These are phyloP conservation scores for Durusdinium trenchii DNA, from an alignment of 73 alveolate genomes.

Conservation along the genomic window DNA sequence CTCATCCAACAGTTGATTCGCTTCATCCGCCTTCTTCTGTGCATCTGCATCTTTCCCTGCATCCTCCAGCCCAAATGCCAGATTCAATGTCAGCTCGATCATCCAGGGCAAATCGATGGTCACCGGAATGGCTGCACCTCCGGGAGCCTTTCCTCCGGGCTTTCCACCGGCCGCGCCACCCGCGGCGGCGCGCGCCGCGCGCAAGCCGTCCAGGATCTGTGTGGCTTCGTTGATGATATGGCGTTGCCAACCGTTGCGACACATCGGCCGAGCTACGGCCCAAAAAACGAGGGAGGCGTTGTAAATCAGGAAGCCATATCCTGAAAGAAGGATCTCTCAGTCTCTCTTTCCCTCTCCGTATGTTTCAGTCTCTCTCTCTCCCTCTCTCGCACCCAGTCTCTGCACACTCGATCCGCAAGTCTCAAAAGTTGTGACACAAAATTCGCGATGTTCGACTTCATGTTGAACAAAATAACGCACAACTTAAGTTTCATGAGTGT, in stretches of 20 bases:
- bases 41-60: conserved; percentile 95
- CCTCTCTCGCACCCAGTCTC: too few relatives aligned
- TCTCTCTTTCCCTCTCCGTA: too few relatives aligned
- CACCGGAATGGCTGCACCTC: conserved; percentile 65
- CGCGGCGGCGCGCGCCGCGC: conserved; percentile 66
- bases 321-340: background rate
- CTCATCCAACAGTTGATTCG: conserved; percentile 61
- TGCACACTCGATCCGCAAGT: too few relatives aligned
- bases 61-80: conserved; percentile 93
- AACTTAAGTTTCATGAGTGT: too few relatives aligned
- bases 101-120: conserved; percentile 77
- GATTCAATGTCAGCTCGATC: conserved; percentile 63
- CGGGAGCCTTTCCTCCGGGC: conserved; percentile 24
- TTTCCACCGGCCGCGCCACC: conserved; percentile 36
- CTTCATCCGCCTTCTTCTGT: conserved; percentile 78
- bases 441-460: too few relatives aligned
- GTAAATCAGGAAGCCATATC: conserved; percentile 84
- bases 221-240: conserved; percentile 86
- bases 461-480: too few relatives aligned
- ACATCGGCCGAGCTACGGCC: conserved; percentile 88
- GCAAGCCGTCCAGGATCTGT: conserved; percentile 72
- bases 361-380: too few relatives aligned
- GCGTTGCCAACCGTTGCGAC: conserved; percentile 91
- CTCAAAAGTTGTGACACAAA: too few relatives aligned
- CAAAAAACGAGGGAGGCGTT: conserved; percentile 92